phyloP scores from a whole-genome alignment of 495 filamentous ascomycete genomes.

The Thermothielavioides terrestris region DNA sequence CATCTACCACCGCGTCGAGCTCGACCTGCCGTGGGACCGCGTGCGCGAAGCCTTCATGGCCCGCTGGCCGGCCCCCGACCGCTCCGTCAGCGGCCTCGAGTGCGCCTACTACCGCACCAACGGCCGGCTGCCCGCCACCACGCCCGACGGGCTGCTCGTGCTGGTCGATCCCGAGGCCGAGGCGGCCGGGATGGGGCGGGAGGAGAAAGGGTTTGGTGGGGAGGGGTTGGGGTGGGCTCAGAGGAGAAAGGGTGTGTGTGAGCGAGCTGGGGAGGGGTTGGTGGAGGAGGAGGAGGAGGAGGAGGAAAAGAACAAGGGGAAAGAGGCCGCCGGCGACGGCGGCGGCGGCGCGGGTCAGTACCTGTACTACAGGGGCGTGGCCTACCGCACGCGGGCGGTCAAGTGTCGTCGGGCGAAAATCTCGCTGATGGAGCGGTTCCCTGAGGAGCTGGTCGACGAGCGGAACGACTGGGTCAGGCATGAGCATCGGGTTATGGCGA shows the following conservation, averaged over 20 bases:
- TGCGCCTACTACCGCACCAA: slow-evolving; percentile 36
- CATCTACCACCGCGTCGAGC: slow-evolving; percentile 30
- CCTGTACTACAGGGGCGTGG: slow-evolving; percentile 13
- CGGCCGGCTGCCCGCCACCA: background rate
- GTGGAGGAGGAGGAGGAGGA: background rate
- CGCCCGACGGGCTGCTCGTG: slow-evolving; percentile 18
- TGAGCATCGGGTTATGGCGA: slow-evolving; percentile 19
- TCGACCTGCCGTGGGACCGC: slow-evolving; percentile 25
- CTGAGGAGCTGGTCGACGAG: slow-evolving; percentile 29
- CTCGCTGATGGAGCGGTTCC: slow-evolving; percentile 27
- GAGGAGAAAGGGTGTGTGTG: background rate
- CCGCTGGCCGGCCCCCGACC: slow-evolving; percentile 15
- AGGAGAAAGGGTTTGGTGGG: background rate
- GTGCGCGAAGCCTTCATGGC: slow-evolving; percentile 20
- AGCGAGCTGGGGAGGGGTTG: background rate
- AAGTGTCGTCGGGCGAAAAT: slow-evolving; percentile 5
- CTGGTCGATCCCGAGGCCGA: slow-evolving; percentile 9
- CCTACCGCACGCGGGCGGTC: background rate
- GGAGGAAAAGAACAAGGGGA: slow-evolving; percentile 4
- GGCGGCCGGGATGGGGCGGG: slow-evolving; percentile 5
- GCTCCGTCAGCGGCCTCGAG: slow-evolving; percentile 23
- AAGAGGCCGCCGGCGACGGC: too few relatives aligned
- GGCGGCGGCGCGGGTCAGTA: too few relatives aligned
- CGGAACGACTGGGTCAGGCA: slow-evolving; percentile 30
- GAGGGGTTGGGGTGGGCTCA: background rate